Conservation (phyloP, 306 rosid genomes). For the Ammopiptanthus mongolicus region DNA sequence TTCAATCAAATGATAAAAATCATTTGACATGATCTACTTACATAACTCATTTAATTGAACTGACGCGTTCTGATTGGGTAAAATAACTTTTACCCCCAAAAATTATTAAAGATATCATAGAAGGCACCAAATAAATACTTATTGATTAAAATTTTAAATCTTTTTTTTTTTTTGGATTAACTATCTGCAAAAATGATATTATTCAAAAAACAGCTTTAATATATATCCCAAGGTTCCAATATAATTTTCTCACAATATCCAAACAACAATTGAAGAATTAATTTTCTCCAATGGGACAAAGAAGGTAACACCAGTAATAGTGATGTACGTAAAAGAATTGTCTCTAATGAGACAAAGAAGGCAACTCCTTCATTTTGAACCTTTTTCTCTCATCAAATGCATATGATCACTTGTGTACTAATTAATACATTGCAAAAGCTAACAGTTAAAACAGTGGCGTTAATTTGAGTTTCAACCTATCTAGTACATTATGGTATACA, state of each 20-base stretch:
- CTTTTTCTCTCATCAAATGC: background rate
- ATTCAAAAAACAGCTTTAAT: background rate
- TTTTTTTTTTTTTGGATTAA: no score
- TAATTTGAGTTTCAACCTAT: background rate
- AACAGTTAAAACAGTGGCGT: background rate
- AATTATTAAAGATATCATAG: no score
- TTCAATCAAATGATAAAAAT: no score
- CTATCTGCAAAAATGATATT: no score
- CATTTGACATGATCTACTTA: no score
- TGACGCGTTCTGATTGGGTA: no score
- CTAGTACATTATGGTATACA: no score
- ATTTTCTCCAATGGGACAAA: slow-evolving; percentile 5
- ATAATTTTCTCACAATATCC: background rate
- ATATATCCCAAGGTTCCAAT: background rate
- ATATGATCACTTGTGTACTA: background rate
- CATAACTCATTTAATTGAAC: no score
- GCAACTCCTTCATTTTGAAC: slow-evolving; percentile 17
- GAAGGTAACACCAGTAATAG: background rate
- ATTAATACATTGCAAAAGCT: background rate
- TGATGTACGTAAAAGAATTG: background rate
- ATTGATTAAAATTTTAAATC: no score
- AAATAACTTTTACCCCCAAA: no score
- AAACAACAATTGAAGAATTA: background rate
- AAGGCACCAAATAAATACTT: no score
- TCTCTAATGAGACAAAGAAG: slow-evolving; percentile 14